Conservation (phyloP, 2,329 filamentous ascomycete genomes). For the Penicillium sp. region DNA sequence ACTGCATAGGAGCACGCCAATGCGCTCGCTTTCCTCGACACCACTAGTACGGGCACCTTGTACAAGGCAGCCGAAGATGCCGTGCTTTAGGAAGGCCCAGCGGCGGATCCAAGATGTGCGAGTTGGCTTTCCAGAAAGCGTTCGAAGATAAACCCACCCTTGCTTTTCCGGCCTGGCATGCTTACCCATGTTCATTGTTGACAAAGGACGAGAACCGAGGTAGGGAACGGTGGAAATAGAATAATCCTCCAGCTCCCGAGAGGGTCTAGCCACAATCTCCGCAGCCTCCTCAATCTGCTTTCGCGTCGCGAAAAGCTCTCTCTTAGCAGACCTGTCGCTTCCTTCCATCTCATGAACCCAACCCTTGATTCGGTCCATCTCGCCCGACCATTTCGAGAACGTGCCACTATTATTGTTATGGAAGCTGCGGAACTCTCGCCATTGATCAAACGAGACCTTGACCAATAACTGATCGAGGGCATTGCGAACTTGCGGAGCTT, state of each 20-base stretch:
- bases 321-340: conserved; percentile 75
- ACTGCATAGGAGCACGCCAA: conserved; percentile 89
- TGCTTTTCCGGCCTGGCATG: conserved; percentile 69
- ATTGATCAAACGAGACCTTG: conserved; percentile 77
- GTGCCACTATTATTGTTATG: conserved; percentile 59
- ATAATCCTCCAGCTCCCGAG: conserved; percentile 89
- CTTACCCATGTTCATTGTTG: conserved; percentile 54
- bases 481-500: conserved; percentile 78
- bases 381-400: conserved; percentile 64
- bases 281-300: conserved; percentile 77
- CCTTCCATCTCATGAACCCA: conserved; percentile 95
- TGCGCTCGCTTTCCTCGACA: conserved; percentile 93
- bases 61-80: conserved; percentile 91
- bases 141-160: conserved; percentile 85
- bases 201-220: conserved; percentile 64
- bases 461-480: conserved; percentile 83
- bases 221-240: conserved; percentile 85
- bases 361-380: conserved; percentile 86
- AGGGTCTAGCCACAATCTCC: conserved; percentile 67
- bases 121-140: conserved; percentile 79
- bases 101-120: conserved; percentile 83
- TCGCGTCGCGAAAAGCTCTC: conserved; percentile 73
- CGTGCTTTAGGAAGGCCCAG: conserved; percentile 95
- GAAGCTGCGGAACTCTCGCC: conserved; percentile 74
- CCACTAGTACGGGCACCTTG: conserved; percentile 74